A percentile compares a stretch with the other conserved stretches of the same genome.
phyloP scores from a whole-genome alignment of 768 basidiomycete genomes.

The Phlebiopsis flavidoalba region DNA sequence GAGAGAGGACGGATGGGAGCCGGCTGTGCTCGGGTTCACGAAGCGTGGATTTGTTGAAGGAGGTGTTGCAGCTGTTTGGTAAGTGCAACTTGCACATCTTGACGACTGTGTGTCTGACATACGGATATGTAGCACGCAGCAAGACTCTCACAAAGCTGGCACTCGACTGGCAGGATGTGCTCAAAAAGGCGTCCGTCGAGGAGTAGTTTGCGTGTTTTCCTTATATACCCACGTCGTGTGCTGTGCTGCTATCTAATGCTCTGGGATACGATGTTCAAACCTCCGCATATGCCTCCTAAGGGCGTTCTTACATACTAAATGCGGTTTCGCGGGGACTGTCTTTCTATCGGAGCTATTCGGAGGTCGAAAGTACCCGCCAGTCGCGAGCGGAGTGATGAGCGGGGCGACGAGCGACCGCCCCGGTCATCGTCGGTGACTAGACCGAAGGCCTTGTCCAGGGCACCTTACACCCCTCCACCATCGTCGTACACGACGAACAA shows the following conservation, averaged over 20 bases:
- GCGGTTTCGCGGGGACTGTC: no score
- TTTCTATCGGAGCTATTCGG: background rate
- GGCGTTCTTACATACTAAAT: no score
- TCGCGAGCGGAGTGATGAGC: background rate
- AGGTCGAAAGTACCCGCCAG: background rate
- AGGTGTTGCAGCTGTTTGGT: constrained; percentile 80
- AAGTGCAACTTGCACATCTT: constrained; percentile 20
- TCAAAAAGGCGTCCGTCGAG: constrained; percentile 51
- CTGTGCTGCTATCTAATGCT: no score
- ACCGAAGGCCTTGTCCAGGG: background rate
- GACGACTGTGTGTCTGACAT: background rate
- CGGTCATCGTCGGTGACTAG: background rate
- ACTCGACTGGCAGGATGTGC: constrained; percentile 75
- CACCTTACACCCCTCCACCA: background rate
- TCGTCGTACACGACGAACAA: background rate
- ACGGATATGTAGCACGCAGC: constrained; percentile 49
- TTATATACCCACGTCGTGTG: no score
- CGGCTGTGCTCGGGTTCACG: constrained; percentile 61
- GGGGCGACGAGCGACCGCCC: background rate
- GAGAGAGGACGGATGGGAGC: constrained; percentile 62
- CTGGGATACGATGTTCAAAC: no score
- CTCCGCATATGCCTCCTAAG: no score
- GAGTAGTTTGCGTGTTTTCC: constrained; percentile 8
- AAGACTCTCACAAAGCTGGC: constrained; percentile 73
- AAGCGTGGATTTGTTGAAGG: constrained; percentile 83